Evolutionary conservation across 2,329 filamentous ascomycete genomes (phyloP).

Genomic region (Calonectria pteridis): DNA sequence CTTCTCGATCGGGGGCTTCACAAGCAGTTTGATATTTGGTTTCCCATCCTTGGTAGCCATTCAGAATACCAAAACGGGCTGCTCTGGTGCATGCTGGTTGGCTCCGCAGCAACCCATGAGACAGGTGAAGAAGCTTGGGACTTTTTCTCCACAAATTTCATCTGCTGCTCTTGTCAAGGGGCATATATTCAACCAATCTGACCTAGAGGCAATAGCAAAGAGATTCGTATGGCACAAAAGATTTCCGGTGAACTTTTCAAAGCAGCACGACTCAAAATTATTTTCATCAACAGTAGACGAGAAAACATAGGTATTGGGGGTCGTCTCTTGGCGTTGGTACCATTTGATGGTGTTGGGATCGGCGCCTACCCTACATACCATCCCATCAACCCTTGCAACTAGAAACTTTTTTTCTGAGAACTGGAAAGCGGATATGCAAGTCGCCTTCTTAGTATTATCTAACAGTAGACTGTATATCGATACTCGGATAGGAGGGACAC

Average conservation of each 20-base stretch:
- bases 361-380: background rate
- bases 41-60: background rate
- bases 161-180: background rate
- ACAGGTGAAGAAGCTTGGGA: slow-evolving; percentile 21
- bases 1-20: slow-evolving; percentile 24
- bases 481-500: background rate
- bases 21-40: background rate
- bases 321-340: background rate
- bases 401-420: background rate
- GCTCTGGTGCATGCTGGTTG: slow-evolving; percentile 28
- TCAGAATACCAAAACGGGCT: slow-evolving; percentile 21
- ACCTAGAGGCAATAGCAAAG: slow-evolving; percentile 12
- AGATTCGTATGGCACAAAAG: slow-evolving; percentile 25
- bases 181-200: background rate
- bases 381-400: background rate
- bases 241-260: slow-evolving; percentile 17
- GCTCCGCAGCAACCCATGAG: slow-evolving; percentile 18
- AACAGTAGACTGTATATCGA: background rate
- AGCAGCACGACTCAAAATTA: background rate
- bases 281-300: background rate
- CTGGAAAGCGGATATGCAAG: background rate
- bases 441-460: background rate
- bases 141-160: slow-evolving; percentile 24
- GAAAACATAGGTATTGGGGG: background rate
- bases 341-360: background rate